phyloP scores from a whole-genome alignment of 371 early-diverging fungal genomes.

The Apophysomyces ossiformis region DNA sequence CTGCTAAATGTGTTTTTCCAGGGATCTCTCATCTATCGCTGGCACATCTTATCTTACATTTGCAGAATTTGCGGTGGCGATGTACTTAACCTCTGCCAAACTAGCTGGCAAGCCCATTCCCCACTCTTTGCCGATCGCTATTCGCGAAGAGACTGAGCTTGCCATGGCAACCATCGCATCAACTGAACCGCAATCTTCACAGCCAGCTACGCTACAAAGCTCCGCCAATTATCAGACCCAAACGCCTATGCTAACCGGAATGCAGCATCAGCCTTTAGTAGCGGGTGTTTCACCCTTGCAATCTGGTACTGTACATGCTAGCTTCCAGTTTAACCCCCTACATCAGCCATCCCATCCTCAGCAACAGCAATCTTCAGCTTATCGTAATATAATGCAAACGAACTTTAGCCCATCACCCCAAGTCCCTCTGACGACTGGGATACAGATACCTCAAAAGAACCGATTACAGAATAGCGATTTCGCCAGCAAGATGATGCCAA shows the following conservation, averaged over 20 bases:
- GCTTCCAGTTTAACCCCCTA: not conserved
- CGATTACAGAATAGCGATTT: constrained; percentile 50
- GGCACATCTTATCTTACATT: constrained; percentile 51
- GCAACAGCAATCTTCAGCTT: constrained; percentile 10
- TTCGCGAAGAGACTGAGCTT: constrained; percentile 51
- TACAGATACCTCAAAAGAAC: constrained; percentile 26
- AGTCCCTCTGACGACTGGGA: constrained; percentile 27
- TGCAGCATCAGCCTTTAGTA: constrained; percentile 31
- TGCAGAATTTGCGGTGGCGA: constrained; percentile 65
- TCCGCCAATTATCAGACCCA: constrained; percentile 16
- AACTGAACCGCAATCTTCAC: constrained; percentile 32
- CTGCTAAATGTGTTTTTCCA: constrained; percentile 10
- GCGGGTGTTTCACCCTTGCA: constrained; percentile 20
- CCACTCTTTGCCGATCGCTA: constrained; percentile 35
- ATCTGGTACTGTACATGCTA: not conserved
- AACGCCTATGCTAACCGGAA: constrained; percentile 26
- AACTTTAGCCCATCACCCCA: constrained; percentile 16
- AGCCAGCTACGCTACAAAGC: constrained; percentile 13
- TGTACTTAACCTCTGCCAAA: constrained; percentile 57
- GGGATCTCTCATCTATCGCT: constrained; percentile 55
- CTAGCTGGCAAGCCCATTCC: constrained; percentile 52
- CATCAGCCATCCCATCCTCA: constrained; percentile 1
- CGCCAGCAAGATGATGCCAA: constrained; percentile 58
- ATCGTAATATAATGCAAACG: constrained; percentile 28
- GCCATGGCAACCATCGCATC: constrained; percentile 59